Conservation (phyloP, 768 basidiomycete species). For the Fomitopsis pulvina region DNA sequence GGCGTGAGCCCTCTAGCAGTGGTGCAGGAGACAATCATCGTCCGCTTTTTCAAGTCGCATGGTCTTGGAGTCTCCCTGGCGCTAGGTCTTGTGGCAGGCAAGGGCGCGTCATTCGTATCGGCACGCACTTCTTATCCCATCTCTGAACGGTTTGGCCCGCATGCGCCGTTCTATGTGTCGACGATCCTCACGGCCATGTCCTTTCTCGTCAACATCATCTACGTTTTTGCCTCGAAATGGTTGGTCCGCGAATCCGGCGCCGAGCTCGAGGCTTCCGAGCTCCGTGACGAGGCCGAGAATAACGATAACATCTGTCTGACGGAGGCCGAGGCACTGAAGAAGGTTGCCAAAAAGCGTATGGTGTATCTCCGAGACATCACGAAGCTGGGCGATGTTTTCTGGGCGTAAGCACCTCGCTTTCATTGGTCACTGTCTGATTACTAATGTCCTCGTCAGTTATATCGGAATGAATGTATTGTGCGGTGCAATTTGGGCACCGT, state of each 20-base stretch:
- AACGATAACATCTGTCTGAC: constrained; percentile 29
- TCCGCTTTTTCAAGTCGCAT: constrained; percentile 72
- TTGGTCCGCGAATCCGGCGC: constrained; percentile 54
- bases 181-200: constrained; percentile 59
- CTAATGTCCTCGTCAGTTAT: constrained; percentile 38
- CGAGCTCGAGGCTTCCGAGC: constrained; percentile 59
- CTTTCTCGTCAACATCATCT: constrained; percentile 61
- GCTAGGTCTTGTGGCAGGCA: constrained; percentile 78
- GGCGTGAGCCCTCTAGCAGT: constrained; percentile 78
- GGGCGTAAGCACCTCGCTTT: constrained; percentile 46
- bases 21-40: constrained; percentile 80
- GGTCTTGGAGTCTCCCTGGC: constrained; percentile 75
- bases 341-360: constrained; percentile 57
- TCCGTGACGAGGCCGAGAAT: constrained; percentile 43
- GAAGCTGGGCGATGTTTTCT: constrained; percentile 69
- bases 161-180: constrained; percentile 70
- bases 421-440: not conserved
- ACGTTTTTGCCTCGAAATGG: constrained; percentile 59
- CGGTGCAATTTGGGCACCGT: constrained; percentile 73
- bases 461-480: constrained; percentile 71
- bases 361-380: constrained; percentile 57
- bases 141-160: constrained; percentile 56
- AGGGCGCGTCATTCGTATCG: constrained; percentile 69
- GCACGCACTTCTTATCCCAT: constrained; percentile 73
- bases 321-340: constrained; percentile 56